Conservation (phyloP, 257 asterid species). For the Solanum sejunctum region DNA sequence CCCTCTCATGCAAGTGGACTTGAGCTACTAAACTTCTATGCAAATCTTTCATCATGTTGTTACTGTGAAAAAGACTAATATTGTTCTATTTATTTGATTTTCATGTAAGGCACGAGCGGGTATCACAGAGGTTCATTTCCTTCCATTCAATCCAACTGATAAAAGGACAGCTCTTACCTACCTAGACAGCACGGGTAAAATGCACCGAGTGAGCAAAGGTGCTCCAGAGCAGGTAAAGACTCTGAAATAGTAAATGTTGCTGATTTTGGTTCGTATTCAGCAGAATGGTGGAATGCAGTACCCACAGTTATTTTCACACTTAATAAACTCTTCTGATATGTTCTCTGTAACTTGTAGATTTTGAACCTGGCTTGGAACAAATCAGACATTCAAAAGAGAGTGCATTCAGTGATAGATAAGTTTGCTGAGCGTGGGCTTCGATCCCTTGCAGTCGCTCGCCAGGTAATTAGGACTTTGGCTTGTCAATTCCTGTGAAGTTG, state of each 20-base stretch:
- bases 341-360: conserved; percentile 18
- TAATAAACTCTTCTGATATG: not conserved
- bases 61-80: not conserved
- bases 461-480: conserved; percentile 9
- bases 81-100: not conserved
- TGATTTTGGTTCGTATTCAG: not conserved
- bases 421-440: conserved; percentile 68
- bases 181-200: conserved; percentile 34
- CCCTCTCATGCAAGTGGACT: not conserved
- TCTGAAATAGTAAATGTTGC: not conserved
- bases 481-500: not conserved
- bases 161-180: conserved; percentile 63
- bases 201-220: conserved; percentile 77
- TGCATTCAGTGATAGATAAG: conserved; percentile 38
- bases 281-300: not conserved
- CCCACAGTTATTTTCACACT: not conserved
- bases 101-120: conserved; percentile 47
- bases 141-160: conserved; percentile 68
- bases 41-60: not conserved
- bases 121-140: conserved; percentile 59
- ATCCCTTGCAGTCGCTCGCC: conserved; percentile 52
- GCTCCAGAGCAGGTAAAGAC: conserved; percentile 58
- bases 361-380: conserved; percentile 36
- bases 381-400: conserved; percentile 28
- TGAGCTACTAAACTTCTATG: not conserved